A percentile compares a stretch with the other conserved stretches of the same genome.
phyloP scores from a whole-genome alignment of 2,329 filamentous ascomycete species.

The Monosporascus sp. region DNA sequence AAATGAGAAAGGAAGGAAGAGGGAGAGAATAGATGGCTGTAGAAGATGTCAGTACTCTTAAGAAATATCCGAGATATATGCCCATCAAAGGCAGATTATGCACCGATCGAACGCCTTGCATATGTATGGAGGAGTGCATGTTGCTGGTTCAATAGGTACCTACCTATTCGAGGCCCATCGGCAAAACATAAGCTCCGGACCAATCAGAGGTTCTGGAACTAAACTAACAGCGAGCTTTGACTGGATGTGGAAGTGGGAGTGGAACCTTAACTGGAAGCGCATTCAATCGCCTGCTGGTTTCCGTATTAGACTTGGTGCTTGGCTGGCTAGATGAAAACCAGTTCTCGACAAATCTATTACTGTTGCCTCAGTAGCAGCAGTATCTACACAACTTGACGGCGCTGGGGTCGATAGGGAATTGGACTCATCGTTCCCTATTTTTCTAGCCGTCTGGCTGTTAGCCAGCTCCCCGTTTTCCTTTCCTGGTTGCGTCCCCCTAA shows the following conservation, averaged over 20 bases:
- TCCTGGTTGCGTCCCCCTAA: too few relatives aligned
- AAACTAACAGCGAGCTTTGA: background rate
- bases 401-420: too few relatives aligned
- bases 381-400: too few relatives aligned
- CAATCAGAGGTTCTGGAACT: slow-evolving; percentile 17
- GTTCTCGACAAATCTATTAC: background rate
- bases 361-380: background rate
- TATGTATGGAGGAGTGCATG: background rate
- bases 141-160: background rate
- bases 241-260: background rate
- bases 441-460: too few relatives aligned
- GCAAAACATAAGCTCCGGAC: slow-evolving; percentile 16
- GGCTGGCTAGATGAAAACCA: slow-evolving; percentile 14
- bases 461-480: too few relatives aligned
- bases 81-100: background rate
- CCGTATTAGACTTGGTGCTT: slow-evolving; percentile 2
- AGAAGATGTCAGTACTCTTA: too few relatives aligned
- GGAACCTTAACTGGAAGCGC: background rate
- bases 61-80: too few relatives aligned
- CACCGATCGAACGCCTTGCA: background rate
- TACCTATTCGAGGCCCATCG: background rate
- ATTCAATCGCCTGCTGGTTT: background rate
- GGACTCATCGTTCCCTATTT: too few relatives aligned
- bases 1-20: too few relatives aligned
- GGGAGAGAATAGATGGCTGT: too few relatives aligned